These are phyloP conservation scores for Syzygium syzygioides DNA, from an alignment of 441 rosid genomes.

Conservation along the genomic window DNA sequence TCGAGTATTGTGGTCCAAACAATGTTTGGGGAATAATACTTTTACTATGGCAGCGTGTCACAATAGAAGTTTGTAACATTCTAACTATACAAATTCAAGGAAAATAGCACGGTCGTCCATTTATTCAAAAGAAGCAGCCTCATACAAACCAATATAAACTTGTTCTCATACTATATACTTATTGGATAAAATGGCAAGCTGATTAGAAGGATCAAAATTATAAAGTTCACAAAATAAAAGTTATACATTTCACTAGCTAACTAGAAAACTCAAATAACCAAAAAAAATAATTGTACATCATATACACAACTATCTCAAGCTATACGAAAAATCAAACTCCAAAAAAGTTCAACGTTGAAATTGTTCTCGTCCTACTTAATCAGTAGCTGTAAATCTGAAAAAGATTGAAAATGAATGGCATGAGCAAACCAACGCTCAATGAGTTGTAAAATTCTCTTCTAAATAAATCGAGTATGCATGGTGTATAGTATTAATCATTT, in stretches of 20 bases:
- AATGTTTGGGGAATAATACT: not conserved
- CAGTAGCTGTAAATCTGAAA: not conserved
- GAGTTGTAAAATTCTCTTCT: not conserved
- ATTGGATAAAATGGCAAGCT: not conserved
- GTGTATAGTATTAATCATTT: not conserved
- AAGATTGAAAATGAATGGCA: not conserved
- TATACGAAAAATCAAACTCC: not conserved
- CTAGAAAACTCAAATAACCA: not conserved
- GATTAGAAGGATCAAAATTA: not conserved
- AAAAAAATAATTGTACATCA: not conserved
- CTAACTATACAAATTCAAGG: not conserved
- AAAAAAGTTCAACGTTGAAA: not conserved
- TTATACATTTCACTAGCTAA: not conserved
- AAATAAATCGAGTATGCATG: not conserved
- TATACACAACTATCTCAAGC: not conserved
- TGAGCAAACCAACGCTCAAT: not conserved
- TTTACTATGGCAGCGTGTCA: not conserved
- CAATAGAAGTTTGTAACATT: not conserved
- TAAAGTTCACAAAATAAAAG: not conserved
- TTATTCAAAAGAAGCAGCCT: not conserved
- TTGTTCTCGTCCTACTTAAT: not conserved
- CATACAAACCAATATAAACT: not conserved
- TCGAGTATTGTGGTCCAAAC: not conserved
- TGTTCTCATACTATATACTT: not conserved
- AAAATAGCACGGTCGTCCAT: not conserved